Conservation (phyloP, 768 basidiomycete genomes). For the Leccinum longicurvipes region DNA sequence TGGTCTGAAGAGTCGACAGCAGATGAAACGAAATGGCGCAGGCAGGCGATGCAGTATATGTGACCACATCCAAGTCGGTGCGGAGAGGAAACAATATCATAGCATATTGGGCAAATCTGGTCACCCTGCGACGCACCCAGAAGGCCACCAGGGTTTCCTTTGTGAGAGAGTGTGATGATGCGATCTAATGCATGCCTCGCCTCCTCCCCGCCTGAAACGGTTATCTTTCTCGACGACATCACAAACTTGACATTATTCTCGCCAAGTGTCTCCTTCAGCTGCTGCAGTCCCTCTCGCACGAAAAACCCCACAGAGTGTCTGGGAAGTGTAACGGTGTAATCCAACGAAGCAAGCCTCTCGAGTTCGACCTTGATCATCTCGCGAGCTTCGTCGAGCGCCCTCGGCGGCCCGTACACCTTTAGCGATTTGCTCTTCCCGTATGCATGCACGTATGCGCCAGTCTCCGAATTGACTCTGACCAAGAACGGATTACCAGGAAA, state of each 20-base stretch:
- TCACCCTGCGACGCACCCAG: slow-evolving; percentile 1
- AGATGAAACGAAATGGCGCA: slow-evolving; percentile 54
- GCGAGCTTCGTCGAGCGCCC: slow-evolving; percentile 33
- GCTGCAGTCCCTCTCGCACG: slow-evolving; percentile 45
- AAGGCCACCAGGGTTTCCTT: slow-evolving; percentile 9
- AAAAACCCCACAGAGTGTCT: slow-evolving; percentile 47
- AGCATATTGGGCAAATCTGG: slow-evolving; percentile 53
- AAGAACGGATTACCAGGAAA: slow-evolving; percentile 32
- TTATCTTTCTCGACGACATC: slow-evolving; percentile 37
- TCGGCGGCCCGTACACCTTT: slow-evolving; percentile 43
- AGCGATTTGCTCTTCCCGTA: slow-evolving; percentile 46
- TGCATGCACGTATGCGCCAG: slow-evolving; percentile 41
- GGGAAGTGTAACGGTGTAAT: slow-evolving; percentile 27
- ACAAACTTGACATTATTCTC: slow-evolving; percentile 39
- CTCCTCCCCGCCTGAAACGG: slow-evolving; percentile 55
- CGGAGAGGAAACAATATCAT: slow-evolving; percentile 39
- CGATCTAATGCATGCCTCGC: slow-evolving; percentile 45
- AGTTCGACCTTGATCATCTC: slow-evolving; percentile 46
- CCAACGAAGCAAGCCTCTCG: slow-evolving; percentile 36
- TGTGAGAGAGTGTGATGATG: slow-evolving; percentile 42
- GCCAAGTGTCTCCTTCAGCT: slow-evolving; percentile 44
- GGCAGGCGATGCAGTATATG: slow-evolving; percentile 59
- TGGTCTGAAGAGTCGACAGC: slow-evolving; percentile 47
- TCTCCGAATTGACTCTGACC: slow-evolving; percentile 30
- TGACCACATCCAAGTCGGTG: slow-evolving; percentile 62